Evolutionary conservation across 116 monocot species (phyloP), one percentile per base, ranked within the genome.

Genomic region (Cymodocea nodosa): DNA sequence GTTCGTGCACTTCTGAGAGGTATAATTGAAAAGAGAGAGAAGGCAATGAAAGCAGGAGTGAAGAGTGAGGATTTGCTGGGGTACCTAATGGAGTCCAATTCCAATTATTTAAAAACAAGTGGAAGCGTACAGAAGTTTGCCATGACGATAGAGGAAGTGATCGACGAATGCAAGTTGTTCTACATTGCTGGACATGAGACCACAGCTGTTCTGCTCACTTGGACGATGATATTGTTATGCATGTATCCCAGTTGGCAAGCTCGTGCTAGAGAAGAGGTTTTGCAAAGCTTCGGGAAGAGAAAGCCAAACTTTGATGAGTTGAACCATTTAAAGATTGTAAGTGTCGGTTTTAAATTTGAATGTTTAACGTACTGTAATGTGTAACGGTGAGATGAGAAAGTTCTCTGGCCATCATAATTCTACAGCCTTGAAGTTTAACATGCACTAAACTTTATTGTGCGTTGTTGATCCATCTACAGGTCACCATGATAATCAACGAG

Each of bases 151-250:
- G 72, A 90, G 7, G 87, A 83, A 0, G 61, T 87, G 58, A 79
- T 87, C 22, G 79, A 83, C 0, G 83, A 87, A 69, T 87, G 87
- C 52, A 81, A 81, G 70, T 63, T 85, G 10, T 89, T 89, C 70
- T 89, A 89, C 60, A 71, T 83, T 62, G 87, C 87, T 9, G 87
- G 87, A 20, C 84, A 81, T 11, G 87, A 88, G 70, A 88, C 87
- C 6, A 81, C 84, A 20, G 44, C 73, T 2, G 34, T 66, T 5
- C 49, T 77, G 53, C 79, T 88, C 0, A 84, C 78, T 17, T 88
- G 84, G 84, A 79, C 87, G 6, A 62, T 83, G 63, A 53, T 87
- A 51, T 0, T 68, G 14, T 24, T 87, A 35, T 52, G 67, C 51
- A 81, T 88, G 77, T 30, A 84, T 70, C 84, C 73, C 4, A 62